Evolutionary conservation across 768 basidiomycete genomes (phyloP).

Genomic region (Boletus subcaerulescens): DNA sequence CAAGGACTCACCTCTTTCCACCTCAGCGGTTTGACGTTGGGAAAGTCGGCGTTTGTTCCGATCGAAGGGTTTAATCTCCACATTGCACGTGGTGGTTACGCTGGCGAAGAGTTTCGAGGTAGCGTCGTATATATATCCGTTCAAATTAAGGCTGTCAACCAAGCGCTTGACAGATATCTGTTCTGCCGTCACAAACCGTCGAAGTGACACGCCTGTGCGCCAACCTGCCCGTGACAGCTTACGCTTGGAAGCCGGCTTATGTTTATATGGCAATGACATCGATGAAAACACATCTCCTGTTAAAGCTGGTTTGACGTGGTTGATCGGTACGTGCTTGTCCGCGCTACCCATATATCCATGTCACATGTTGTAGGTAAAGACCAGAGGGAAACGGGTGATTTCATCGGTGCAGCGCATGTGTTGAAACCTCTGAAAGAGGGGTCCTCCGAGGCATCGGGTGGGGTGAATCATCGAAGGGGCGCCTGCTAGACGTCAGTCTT

Average conservation of each 20-base stretch:
- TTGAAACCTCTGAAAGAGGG: slow-evolving; percentile 77
- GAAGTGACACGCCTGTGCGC: slow-evolving; percentile 66
- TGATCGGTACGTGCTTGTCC: slow-evolving; percentile 64
- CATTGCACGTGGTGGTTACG: slow-evolving; percentile 93
- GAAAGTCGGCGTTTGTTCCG: slow-evolving; percentile 75
- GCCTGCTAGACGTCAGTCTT: slow-evolving; percentile 72
- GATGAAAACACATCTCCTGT: slow-evolving; percentile 84
- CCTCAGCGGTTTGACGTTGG: slow-evolving; percentile 77
- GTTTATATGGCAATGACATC: slow-evolving; percentile 91
- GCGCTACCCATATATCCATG: not conserved
- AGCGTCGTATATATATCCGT: not conserved
- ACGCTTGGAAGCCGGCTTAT: slow-evolving; percentile 96
- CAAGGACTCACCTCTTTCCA: slow-evolving; percentile 76
- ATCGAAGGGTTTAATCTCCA: slow-evolving; percentile 67
- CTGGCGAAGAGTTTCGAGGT: slow-evolving; percentile 99
- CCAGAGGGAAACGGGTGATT: slow-evolving; percentile 62
- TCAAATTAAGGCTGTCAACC: not conserved
- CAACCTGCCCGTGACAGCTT: slow-evolving; percentile 77
- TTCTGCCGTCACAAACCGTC: slow-evolving; percentile 74
- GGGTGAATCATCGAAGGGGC: slow-evolving; percentile 81
- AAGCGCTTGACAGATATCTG: slow-evolving; percentile 62
- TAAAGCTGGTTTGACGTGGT: slow-evolving; percentile 90
- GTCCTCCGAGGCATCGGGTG: slow-evolving; percentile 67
- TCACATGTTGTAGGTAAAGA: slow-evolving; percentile 63
- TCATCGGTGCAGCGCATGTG: slow-evolving; percentile 78